Evolutionary conservation across 2,329 filamentous ascomycete species (phyloP), one percentile per base, ranked within the genome.

Genomic region (Fusarium nisikadoi): DNA sequence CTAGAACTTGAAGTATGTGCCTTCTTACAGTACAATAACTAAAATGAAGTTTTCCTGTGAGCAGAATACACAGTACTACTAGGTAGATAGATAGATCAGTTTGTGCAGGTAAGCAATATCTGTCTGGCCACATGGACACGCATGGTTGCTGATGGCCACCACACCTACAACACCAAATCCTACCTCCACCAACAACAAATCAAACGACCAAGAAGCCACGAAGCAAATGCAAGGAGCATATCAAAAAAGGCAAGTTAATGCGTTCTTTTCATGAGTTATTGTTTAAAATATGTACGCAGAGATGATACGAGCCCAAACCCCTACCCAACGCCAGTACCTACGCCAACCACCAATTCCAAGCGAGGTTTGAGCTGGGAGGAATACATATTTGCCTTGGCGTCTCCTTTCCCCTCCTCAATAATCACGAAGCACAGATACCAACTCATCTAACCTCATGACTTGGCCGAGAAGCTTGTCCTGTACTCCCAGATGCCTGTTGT

Each of bases 341-440:
- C 56, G 50, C 41, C 25, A 65, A 49, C 45, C 29, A 23, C 33
- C 42, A 58, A 57, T 55, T 59, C 13, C 35, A 45, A 23, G 31
- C 42, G 41, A 43, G 35, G 20, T 45, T 33, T 19, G 53, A 49
- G 47, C 36, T 38, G 41, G 42, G 56, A 70, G 38, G n/a, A 57
- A 52, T 27, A 52, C 23, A 50, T 35, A 50, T 36, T 43, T 25
- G 25, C 17, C 17, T 25, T 20, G 33, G 23, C 17, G 11, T 58
- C 39, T 23, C 29, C n/a, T 53, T 23, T 41, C 45, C 53, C 45
- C 31, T 38, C 33, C 46, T 67, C 52, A 94, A 76, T 89, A 95
- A 79, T 99, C 96, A 70, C 93, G 87, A 74, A 98, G 87, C 17
- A 96, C 88, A 31, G 92, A 92, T 50, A 98, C 91, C 73, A 97